Base-by-base conservation (phyloP, 441 rosid species). In the Cnidoscolus chayamansa region DNA sequence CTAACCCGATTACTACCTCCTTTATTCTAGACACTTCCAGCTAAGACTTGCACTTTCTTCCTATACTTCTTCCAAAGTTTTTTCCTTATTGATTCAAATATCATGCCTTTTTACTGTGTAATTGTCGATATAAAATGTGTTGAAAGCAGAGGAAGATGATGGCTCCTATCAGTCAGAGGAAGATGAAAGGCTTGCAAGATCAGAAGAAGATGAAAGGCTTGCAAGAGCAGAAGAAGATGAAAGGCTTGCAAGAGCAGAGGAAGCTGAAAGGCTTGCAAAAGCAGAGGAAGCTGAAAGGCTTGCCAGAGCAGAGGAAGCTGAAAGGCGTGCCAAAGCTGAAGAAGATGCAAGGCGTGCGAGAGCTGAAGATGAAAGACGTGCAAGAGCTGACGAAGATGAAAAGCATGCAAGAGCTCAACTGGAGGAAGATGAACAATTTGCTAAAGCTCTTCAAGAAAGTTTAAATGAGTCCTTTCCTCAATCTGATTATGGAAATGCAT, bases 341-440 rank as follows among this genome's bases (percentile, higher is more conserved):
- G 89, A 87, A 83, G 86, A 84, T 72, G 85, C 86, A 71, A 74
- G 30, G 37, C 72, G 57, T 0, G 79, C 67, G 37, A 58, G 45
- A 64, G 55, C 59, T 25, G 80, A 83, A 65, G 78, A 78, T 47
- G 86, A 78, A 47, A 74, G 74, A 8, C 71, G 35, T 55, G 80
- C 78, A 25, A 77, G 73, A 63, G 79, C 84, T 35, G 3, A 79
- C 69, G 87, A 81, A 61, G 78, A 82, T 56, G 89, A 77, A 43
- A 73, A 76, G 13, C 74, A 32, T 57, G 74, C 75, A 12, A 76
- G 72, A 65, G 81, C 85, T 78, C 87, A 86, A 76, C 49, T 88
- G 64, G 93, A 86, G 80, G 98, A 91, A 77, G 98, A 93, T 80
- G 92, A 90, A 83, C 85, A 74, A 66, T 87, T 90, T 20, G 97